phyloP scores from a whole-genome alignment of 2,329 filamentous ascomycete species.

The Pseudopyricularia cyperi region DNA sequence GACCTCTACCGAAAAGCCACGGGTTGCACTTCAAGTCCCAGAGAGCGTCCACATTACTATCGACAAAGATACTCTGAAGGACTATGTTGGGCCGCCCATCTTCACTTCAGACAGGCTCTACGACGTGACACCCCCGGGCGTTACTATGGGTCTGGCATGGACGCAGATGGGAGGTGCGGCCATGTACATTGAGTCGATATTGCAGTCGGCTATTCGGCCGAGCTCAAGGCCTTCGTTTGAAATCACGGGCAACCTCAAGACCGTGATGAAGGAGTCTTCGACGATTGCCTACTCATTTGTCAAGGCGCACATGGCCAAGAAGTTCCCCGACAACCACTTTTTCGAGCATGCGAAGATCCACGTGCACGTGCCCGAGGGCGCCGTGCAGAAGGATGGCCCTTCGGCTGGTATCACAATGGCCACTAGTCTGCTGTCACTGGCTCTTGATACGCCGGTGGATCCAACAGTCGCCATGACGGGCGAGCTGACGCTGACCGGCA shows the following conservation, averaged over 20 bases:
- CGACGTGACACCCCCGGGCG: constrained; percentile 83
- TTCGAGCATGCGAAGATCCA: constrained; percentile 94
- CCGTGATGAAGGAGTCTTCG: constrained; percentile 97
- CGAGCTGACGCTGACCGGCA: constrained; percentile 91
- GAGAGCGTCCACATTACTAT: constrained; percentile 79
- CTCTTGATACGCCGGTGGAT: constrained; percentile 63
- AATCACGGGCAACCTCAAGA: constrained; percentile 88
- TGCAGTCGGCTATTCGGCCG: constrained; percentile 68
- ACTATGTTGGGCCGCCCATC: constrained; percentile 90
- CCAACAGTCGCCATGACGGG: constrained; percentile 96
- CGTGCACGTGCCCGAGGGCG: constrained; percentile 91
- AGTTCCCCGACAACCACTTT: constrained; percentile 85
- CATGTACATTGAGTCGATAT: constrained; percentile 92
- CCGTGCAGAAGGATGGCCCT: constrained; percentile 87
- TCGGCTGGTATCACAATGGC: constrained; percentile 97
- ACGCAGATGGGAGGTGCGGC: constrained; percentile 94
- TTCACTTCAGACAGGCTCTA: constrained; percentile 95
- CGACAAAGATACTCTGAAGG: constrained; percentile 78
- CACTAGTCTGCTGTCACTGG: constrained; percentile 78
- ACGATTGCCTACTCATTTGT: constrained; percentile 92
- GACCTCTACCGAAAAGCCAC: constrained; percentile 54
- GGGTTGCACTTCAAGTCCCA: constrained; percentile 69
- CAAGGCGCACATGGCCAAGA: constrained; percentile 73
- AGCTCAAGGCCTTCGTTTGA: constrained; percentile 69
- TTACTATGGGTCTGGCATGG: constrained; percentile 97